Percentiles rank a stretch among this genome's conserved stretches.
Evolutionary conservation across 2,329 filamentous ascomycete genomes (phyloP).

Genomic region (Fusarium protoensiforme): DNA sequence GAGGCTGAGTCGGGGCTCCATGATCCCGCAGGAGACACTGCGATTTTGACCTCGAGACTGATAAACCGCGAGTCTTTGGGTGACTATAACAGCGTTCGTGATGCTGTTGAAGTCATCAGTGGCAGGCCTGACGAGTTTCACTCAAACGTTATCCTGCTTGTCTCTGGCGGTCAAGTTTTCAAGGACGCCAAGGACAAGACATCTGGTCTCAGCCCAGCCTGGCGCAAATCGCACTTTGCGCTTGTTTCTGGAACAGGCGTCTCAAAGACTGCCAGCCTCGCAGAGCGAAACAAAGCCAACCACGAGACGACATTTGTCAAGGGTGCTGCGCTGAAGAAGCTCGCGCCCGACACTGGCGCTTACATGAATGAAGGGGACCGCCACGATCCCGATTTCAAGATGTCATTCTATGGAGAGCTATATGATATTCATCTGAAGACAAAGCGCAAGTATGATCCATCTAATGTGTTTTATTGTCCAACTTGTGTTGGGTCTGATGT

Average conservation of each 20-base stretch:
- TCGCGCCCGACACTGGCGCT: constrained; percentile 16
- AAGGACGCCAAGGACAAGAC: constrained; percentile 19
- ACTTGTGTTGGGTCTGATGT: constrained; percentile 29
- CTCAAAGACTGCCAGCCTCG: not conserved
- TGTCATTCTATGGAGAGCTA: constrained; percentile 10
- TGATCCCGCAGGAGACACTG: constrained; percentile 9
- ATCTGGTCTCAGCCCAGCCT: constrained; percentile 3
- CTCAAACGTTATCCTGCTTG: constrained; percentile 20
- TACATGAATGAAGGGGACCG: constrained; percentile 33
- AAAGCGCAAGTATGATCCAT: constrained; percentile 28
- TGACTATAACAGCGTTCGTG: not conserved
- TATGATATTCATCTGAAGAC: constrained; percentile 8
- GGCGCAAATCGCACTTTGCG: constrained; percentile 23
- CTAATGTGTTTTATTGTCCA: constrained; percentile 25
- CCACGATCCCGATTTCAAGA: constrained; percentile 21
- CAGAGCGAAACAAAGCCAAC: constrained; percentile 12
- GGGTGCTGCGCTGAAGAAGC: constrained; percentile 21
- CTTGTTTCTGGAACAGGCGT: constrained; percentile 1
- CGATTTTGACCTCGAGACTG: constrained; percentile 9
- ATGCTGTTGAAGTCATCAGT: constrained; percentile 21
- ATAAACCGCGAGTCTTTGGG: constrained; percentile 13
- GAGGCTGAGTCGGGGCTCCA: constrained; percentile 15
- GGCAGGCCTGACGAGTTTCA: constrained; percentile 15
- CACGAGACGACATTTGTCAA: constrained; percentile 18
- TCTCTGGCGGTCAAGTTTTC: constrained; percentile 25